Percentiles rank a stretch among this genome's conserved stretches.
Evolutionary conservation across 2,329 filamentous ascomycete genomes (phyloP).

Genomic region (Xylariaceae sp.): DNA sequence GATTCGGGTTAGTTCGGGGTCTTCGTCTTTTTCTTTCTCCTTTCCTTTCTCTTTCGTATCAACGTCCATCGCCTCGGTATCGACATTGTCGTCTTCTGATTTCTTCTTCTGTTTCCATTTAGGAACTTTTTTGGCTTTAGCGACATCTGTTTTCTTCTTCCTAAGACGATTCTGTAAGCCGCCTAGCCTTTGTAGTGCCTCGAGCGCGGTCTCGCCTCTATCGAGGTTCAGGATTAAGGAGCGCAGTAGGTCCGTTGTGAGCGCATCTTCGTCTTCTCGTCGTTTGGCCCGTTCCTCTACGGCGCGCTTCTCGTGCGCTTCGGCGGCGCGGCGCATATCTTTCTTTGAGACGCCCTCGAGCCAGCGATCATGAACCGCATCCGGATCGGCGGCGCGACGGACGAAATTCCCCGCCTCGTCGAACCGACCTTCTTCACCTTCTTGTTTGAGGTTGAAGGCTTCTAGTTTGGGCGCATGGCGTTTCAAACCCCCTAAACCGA

Average conservation of each 20-base stretch:
- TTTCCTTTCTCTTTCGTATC: slow-evolving; percentile 52
- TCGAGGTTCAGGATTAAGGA: slow-evolving; percentile 71
- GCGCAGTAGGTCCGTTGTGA: slow-evolving; percentile 70
- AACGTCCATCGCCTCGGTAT: slow-evolving; percentile 64
- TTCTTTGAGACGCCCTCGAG: slow-evolving; percentile 89
- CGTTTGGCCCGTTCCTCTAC: slow-evolving; percentile 68
- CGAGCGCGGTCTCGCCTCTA: slow-evolving; percentile 78
- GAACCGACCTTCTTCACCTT: slow-evolving; percentile 90
- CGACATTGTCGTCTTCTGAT: too few relatives aligned
- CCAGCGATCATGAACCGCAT: slow-evolving; percentile 89
- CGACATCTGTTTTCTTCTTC: too few relatives aligned
- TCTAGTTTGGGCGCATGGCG: slow-evolving; percentile 90
- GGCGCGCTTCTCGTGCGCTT: slow-evolving; percentile 81
- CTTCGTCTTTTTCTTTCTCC: slow-evolving; percentile 49
- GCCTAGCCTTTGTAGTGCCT: slow-evolving; percentile 79
- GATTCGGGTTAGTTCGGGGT: slow-evolving; percentile 65
- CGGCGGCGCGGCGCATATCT: slow-evolving; percentile 83
- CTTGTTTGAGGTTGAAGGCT: slow-evolving; percentile 88
- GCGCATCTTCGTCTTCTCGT: slow-evolving; percentile 67
- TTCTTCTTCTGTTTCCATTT: slow-evolving; percentile 70
- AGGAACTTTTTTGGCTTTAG: too few relatives aligned
- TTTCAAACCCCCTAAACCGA: slow-evolving; percentile 87
- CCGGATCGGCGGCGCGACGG: slow-evolving; percentile 81
- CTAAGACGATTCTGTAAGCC: slow-evolving; percentile 60
- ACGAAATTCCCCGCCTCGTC: slow-evolving; percentile 90